Conservation (phyloP, 2,329 filamentous ascomycete genomes). For the Capronia americana region DNA sequence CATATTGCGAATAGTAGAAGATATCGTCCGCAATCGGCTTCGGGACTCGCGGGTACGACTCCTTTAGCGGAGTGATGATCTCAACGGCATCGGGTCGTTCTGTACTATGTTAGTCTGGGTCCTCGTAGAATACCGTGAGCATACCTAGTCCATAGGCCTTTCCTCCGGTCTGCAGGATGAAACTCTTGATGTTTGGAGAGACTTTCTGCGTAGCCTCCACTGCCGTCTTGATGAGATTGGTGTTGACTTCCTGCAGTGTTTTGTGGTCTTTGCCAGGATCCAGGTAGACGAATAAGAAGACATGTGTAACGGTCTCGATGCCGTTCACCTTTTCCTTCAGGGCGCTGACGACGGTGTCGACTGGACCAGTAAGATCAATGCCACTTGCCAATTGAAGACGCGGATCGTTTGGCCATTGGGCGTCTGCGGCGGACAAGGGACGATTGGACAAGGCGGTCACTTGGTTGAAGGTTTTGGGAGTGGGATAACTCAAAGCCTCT, state of each 20-base stretch:
- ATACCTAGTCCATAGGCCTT: slow-evolving; percentile 48
- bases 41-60: slow-evolving; percentile 43
- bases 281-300: slow-evolving; percentile 45
- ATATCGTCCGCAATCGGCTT: slow-evolving; percentile 43
- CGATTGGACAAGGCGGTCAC: slow-evolving; percentile 53
- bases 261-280: slow-evolving; percentile 37
- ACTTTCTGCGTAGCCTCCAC: slow-evolving; percentile 45
- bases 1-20: slow-evolving; percentile 43
- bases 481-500: slow-evolving; percentile 49
- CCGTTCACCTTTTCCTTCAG: slow-evolving; percentile 47
- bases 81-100: slow-evolving; percentile 45
- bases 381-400: slow-evolving; percentile 49
- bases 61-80: slow-evolving; percentile 43
- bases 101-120: not conserved
- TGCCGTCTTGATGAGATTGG: slow-evolving; percentile 48
- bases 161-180: slow-evolving; percentile 47
- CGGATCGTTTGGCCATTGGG: slow-evolving; percentile 47
- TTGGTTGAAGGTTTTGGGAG: slow-evolving; percentile 44
- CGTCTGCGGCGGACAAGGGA: slow-evolving; percentile 45
- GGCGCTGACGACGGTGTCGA: slow-evolving; percentile 37
- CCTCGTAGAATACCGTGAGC: not conserved
- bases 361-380: slow-evolving; percentile 45
- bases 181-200: slow-evolving; percentile 43
- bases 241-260: slow-evolving; percentile 45
- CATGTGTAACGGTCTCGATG: slow-evolving; percentile 48